Evolutionary conservation across 345 rosid species (phyloP).

Genomic region (Gossypium turneri): DNA sequence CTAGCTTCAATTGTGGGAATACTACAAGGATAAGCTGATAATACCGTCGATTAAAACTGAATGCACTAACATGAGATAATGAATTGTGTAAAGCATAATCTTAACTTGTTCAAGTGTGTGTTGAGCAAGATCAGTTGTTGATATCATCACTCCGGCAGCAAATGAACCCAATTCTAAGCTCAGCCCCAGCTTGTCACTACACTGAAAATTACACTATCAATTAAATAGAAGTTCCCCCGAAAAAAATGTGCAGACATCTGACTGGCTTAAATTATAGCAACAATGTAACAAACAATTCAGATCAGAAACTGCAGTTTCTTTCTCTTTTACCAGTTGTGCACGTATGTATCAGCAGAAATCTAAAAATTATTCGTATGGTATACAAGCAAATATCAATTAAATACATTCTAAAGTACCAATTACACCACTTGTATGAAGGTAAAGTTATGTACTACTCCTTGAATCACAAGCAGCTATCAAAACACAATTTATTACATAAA

Average conservation of each 20-base stretch:
- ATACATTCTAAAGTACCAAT: no score
- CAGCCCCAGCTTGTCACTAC: constrained; percentile 95
- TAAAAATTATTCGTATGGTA: no score
- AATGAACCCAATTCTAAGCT: constrained; percentile 98
- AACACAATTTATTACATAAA: neutral
- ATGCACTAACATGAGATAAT: neutral
- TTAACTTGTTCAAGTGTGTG: constrained; percentile 94
- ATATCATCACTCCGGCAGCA: constrained; percentile 99
- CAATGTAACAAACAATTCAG: neutral
- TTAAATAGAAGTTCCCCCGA: neutral
- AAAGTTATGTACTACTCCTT: neutral
- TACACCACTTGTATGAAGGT: no score
- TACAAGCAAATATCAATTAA: no score
- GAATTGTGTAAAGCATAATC: neutral
- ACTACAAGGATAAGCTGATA: neutral
- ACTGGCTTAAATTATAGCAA: neutral
- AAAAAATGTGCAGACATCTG: neutral
- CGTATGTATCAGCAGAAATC: no score
- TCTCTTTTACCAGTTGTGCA: neutral
- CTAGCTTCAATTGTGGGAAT: neutral
- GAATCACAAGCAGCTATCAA: neutral
- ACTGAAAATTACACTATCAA: constrained; percentile 43
- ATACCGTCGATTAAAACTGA: neutral
- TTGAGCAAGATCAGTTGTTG: constrained; percentile 92
- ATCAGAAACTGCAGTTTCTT: neutral